Base-by-base conservation (phyloP, 129 eudicot genomes). In the Flaveria robusta region DNA sequence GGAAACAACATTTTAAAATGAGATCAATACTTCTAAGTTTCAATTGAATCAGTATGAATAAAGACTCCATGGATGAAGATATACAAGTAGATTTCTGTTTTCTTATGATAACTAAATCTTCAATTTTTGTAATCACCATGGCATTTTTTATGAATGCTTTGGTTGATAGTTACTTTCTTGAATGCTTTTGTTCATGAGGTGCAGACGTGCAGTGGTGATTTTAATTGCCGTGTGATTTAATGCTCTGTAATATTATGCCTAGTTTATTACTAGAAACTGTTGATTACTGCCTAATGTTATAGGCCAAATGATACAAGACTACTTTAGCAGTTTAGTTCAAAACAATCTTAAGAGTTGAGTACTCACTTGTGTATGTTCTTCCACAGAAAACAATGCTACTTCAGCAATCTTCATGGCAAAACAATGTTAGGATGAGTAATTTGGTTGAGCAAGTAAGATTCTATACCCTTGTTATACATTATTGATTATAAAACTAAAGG, bases 361-460 rank as follows among this genome's bases (percentile, higher is more conserved):
- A 70, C 26, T 52, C 43, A 76, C 42, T n/a, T 69, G 69, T 63
- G 63, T 68, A 16, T 76, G 66, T 80, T 42, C 31, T 56, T 59
- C 60, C 55, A 56, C 91, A 95, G 99, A 95, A 95, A 89, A 90
- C 96, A 77, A 79, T 95, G 90, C 58, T 91, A 77, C 92, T 91
- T 74, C 97, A 91, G 79, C 96, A 95, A 81, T 87, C 97, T 23
- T 86, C 99, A n/a, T 95, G 99, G 99, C 99, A 95, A 87, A 95
- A 86, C 79, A 95, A 89, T 76, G 81, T 89, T 50, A 79, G 96
- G 84, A 95, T 95, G 99, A 91, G 80, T 79, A 91, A 83, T 76
- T 83, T 95, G 79, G 96, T 87, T 68, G 99, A 95, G 83, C 99
- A 91, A 85, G 99, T 95, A 89, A 86, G 97, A 73, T 81, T 75